Percentiles rank a stretch among this genome's conserved stretches.
These are phyloP conservation scores for Picea engelmannii DNA, from an alignment of 83 land plant genomes.

Conservation along the genomic window DNA sequence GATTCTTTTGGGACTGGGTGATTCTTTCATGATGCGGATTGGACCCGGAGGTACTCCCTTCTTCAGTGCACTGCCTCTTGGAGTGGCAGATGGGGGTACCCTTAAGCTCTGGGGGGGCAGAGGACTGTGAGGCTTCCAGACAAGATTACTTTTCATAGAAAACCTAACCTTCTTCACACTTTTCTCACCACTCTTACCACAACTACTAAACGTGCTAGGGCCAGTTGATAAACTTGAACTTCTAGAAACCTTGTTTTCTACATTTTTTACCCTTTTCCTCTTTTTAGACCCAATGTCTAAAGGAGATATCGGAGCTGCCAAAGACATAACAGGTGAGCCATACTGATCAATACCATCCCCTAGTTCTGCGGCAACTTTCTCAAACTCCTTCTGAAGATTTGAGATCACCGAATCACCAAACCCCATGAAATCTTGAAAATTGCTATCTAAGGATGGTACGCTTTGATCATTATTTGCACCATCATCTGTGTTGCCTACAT, in stretches of 20 bases:
- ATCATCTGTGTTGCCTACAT: neutral
- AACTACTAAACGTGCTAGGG: neutral
- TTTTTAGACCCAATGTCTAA: slow-evolving; percentile 30
- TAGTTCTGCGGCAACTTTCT: slow-evolving; percentile 61
- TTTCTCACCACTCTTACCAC: slow-evolving; percentile 39
- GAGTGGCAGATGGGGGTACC: slow-evolving; percentile 83
- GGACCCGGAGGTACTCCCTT: slow-evolving; percentile 92
- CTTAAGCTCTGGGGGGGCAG: slow-evolving; percentile 86
- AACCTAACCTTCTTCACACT: slow-evolving; percentile 82
- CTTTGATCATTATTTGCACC: neutral
- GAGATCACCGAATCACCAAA: slow-evolving; percentile 55
- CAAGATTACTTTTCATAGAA: slow-evolving; percentile 75
- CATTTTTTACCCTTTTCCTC: slow-evolving; percentile 47
- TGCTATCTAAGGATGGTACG: neutral
- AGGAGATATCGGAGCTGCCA: neutral
- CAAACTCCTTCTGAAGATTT: slow-evolving; percentile 68
- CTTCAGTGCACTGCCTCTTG: slow-evolving; percentile 95
- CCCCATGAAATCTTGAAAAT: neutral
- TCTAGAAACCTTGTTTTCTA: neutral
- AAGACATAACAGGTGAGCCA: slow-evolving; percentile 9
- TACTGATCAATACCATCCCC: slow-evolving; percentile 24
- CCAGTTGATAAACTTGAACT: neutral
- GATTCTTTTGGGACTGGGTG: slow-evolving; percentile 19
- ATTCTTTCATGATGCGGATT: slow-evolving; percentile 37
- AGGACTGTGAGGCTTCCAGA: slow-evolving; percentile 91